Percentiles rank a stretch among this genome's conserved stretches.
These are phyloP conservation scores for Diaporthe capsici DNA, from an alignment of 2,329 filamentous ascomycete genomes.

Conservation along the genomic window DNA sequence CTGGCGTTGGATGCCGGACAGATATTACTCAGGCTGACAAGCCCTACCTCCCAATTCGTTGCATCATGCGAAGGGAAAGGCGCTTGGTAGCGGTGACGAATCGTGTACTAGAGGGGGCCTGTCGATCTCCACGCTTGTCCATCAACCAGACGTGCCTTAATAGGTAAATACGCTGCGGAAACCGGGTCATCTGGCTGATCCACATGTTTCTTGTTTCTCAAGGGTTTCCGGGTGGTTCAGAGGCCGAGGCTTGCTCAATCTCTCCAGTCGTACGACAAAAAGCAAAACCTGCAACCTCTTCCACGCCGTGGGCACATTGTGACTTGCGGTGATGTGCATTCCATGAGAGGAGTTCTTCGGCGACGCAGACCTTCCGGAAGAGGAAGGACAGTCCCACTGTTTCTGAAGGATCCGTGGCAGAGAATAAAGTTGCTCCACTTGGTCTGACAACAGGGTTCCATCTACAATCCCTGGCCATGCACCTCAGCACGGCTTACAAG, in stretches of 20 bases:
- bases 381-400: neutral
- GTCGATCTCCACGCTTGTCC: neutral
- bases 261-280: neutral
- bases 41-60: neutral
- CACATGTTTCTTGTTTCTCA: neutral
- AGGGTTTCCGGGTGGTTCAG: neutral
- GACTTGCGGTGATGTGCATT: neutral
- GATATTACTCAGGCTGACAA: neutral
- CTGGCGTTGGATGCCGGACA: neutral
- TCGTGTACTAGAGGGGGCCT: neutral
- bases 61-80: neutral
- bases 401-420: neutral
- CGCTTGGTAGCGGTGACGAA: neutral
- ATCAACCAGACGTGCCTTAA: neutral
- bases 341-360: neutral
- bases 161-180: neutral
- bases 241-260: neutral
- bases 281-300: neutral
- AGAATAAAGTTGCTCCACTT: slow-evolving; percentile 25
- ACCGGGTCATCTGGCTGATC: neutral
- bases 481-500: neutral
- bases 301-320: too few relatives aligned
- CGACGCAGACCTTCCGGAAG: neutral
- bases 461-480: neutral
- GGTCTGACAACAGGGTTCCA: neutral